A percentile compares a stretch with the other conserved stretches of the same genome.
Evolutionary conservation across 2,329 filamentous ascomycete species (phyloP).

Genomic region (Trichoderma koningiopsis): DNA sequence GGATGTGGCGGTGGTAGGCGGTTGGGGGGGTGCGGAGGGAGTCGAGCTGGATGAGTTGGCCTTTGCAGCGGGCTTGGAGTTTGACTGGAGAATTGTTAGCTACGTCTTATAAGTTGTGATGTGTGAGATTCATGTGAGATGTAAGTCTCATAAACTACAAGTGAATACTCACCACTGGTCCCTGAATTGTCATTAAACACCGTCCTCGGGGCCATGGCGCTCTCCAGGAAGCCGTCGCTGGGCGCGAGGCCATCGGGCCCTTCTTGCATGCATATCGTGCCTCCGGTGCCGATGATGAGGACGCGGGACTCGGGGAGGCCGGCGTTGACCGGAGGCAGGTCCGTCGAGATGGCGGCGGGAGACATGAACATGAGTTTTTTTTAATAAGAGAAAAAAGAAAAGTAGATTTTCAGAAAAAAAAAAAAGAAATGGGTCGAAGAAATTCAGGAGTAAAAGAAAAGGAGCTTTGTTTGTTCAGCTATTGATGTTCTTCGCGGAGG

Average conservation of each 20-base stretch:
- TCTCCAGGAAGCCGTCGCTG: conserved; percentile 76
- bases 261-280: conserved; percentile 88
- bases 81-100: conserved; percentile 37
- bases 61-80: conserved; percentile 55
- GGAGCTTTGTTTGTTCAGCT: neutral
- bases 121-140: neutral
- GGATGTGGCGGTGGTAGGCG: conserved; percentile 76
- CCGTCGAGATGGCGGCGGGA: conserved; percentile 20
- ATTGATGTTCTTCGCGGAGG: neutral
- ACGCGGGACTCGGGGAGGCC: conserved; percentile 73
- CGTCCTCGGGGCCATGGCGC: conserved; percentile 77
- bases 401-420: neutral
- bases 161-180: conserved; percentile 33
- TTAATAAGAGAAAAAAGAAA: neutral
- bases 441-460: neutral
- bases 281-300: conserved; percentile 87
- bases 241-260: conserved; percentile 80
- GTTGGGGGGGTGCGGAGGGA: conserved; percentile 79
- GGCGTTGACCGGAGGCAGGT: conserved; percentile 26
- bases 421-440: neutral
- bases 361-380: conserved; percentile 26
- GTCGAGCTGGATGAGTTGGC: conserved; percentile 55
- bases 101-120: neutral
- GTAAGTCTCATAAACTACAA: neutral
- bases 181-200: conserved; percentile 74